Evolutionary conservation across 2,329 filamentous ascomycete species (phyloP).

Genomic region (Tolypocladium nubicola): DNA sequence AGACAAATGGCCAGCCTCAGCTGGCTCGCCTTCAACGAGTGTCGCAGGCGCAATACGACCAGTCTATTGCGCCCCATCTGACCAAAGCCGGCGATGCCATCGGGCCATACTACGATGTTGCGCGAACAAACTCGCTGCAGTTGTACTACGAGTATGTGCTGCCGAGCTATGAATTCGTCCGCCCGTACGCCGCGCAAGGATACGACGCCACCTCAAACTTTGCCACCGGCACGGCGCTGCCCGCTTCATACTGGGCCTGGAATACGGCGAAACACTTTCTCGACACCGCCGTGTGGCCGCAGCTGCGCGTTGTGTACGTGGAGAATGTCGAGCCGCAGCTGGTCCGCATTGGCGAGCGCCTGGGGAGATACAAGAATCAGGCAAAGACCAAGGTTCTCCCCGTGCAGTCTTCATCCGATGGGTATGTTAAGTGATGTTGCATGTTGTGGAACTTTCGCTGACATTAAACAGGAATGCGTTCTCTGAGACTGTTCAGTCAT

Average conservation of each 20-base stretch:
- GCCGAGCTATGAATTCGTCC: constrained; percentile 63
- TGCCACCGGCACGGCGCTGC: constrained; percentile 58
- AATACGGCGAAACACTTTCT: constrained; percentile 60
- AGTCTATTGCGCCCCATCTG: constrained; percentile 64
- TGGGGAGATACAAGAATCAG: constrained; percentile 58
- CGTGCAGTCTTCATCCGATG: constrained; percentile 1
- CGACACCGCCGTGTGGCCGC: constrained; percentile 70
- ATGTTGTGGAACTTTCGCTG: background rate
- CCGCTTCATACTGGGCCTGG: constrained; percentile 61
- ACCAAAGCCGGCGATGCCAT: constrained; percentile 45
- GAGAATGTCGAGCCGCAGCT: constrained; percentile 95
- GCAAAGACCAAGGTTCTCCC: constrained; percentile 19
- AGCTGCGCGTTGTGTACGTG: constrained; percentile 67
- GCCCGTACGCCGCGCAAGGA: constrained; percentile 61
- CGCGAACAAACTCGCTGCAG: constrained; percentile 50
- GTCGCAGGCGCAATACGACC: constrained; percentile 56
- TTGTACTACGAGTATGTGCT: constrained; percentile 64
- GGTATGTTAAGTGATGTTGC: background rate
- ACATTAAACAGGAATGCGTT: background rate
- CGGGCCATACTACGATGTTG: constrained; percentile 63
- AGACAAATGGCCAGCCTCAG: constrained; percentile 66
- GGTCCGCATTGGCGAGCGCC: constrained; percentile 78
- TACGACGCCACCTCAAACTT: constrained; percentile 60
- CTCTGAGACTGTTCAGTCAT: constrained; percentile 18
- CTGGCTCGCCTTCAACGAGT: constrained; percentile 53